A percentile compares a stretch with the other conserved stretches of the same genome.
phyloP scores from a whole-genome alignment of 805 yeast species.

The Wickerhamiella parazyma region DNA sequence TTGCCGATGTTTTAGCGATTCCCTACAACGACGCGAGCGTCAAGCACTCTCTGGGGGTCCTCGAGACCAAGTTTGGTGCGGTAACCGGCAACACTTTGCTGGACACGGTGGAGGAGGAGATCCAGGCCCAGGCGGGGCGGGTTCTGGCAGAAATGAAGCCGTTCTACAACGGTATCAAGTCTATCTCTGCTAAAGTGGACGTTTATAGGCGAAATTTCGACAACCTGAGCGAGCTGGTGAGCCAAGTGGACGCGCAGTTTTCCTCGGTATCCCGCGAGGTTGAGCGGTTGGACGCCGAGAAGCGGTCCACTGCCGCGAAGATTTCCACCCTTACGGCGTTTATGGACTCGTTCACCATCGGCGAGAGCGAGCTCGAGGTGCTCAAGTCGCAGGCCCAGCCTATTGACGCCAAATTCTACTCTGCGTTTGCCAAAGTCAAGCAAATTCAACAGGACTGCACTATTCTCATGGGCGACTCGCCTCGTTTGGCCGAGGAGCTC shows the following conservation, averaged over 20 bases:
- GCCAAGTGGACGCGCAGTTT: conserved; percentile 17
- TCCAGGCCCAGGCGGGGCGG: conserved; percentile 14
- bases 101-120: conserved; percentile 11
- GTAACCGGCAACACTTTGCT: conserved; percentile 14
- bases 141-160: conserved; percentile 26
- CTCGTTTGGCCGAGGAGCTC: neutral
- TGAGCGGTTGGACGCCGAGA: conserved; percentile 18
- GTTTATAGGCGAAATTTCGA: conserved; percentile 13
- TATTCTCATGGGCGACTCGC: conserved; percentile 42
- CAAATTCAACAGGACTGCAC: conserved; percentile 54
- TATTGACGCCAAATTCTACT: conserved; percentile 42
- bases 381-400: conserved; percentile 26
- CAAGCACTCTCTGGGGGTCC: conserved; percentile 16
- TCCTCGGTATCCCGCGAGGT: conserved; percentile 22
- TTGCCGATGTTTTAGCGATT: conserved; percentile 15
- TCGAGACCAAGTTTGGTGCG: conserved; percentile 11
- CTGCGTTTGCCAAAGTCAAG: conserved; percentile 46
- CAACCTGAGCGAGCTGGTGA: conserved; percentile 18
- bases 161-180: conserved; percentile 20
- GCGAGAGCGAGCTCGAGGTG: conserved; percentile 55
- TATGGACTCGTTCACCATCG: conserved; percentile 49
- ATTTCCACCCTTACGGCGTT: conserved; percentile 23
- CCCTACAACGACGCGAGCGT: conserved; percentile 17
- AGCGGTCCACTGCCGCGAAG: conserved; percentile 17
- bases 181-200: conserved; percentile 18